phyloP scores from a whole-genome alignment of 2,329 filamentous ascomycete species.

The Fusarium euwallaceae region DNA sequence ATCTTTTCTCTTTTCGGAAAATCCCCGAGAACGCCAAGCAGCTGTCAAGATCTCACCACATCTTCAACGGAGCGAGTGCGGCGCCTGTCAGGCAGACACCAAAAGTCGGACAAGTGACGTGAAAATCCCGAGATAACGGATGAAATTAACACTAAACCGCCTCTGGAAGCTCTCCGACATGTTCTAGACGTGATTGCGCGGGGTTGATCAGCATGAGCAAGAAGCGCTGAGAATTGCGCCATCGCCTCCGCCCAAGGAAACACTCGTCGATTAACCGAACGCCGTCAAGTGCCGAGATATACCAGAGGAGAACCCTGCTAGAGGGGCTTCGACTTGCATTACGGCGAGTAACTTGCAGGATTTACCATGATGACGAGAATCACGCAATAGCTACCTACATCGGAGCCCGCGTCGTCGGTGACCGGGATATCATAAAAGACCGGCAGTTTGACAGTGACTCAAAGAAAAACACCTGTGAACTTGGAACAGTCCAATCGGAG shows the following conservation, averaged over 20 bases:
- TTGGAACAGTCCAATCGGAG: conserved; percentile 11
- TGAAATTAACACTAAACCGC: neutral
- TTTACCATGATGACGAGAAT: conserved; percentile 35
- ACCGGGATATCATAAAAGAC: conserved; percentile 24
- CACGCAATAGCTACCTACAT: conserved; percentile 33
- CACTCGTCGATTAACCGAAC: neutral
- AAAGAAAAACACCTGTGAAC: conserved; percentile 3
- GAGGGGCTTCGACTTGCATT: conserved; percentile 4
- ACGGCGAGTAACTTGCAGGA: conserved; percentile 12
- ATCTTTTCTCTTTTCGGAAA: neutral
- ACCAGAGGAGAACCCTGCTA: conserved; percentile 4
- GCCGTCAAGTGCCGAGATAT: conserved; percentile 15
- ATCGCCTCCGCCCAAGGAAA: conserved; percentile 15
- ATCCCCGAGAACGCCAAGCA: neutral
- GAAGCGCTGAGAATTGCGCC: conserved; percentile 35
- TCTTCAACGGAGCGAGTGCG: neutral
- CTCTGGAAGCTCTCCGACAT: neutral
- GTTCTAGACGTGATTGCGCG: conserved; percentile 4
- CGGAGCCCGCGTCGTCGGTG: conserved; percentile 6
- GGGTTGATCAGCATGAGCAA: conserved; percentile 37
- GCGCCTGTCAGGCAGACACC: neutral
- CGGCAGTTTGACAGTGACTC: conserved; percentile 5
- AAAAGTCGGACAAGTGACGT: conserved; percentile 8
- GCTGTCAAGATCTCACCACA: neutral
- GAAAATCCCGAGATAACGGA: conserved; percentile 2